Conservation (phyloP, 805 yeast species). For the Cyberlindnera mississippiensis region DNA sequence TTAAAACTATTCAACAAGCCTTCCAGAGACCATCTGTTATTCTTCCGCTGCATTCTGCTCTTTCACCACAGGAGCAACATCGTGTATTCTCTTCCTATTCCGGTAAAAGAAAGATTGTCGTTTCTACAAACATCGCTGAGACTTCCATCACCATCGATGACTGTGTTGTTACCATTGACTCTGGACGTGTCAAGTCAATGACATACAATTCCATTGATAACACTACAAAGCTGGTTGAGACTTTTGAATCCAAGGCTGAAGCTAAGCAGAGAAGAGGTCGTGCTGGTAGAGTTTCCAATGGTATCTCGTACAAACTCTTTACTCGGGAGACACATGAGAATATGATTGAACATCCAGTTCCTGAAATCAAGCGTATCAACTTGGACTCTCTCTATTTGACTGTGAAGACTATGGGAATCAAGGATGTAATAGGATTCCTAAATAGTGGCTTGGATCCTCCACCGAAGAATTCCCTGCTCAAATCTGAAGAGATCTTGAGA, state of each 20-base stretch:
- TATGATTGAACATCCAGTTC: slow-evolving; percentile 74
- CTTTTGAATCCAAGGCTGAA: slow-evolving; percentile 89
- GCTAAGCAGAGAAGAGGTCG: slow-evolving; percentile 91
- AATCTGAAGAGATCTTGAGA: slow-evolving; percentile 44
- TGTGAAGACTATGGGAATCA: slow-evolving; percentile 86
- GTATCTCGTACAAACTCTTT: slow-evolving; percentile 77
- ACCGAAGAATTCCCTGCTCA: slow-evolving; percentile 32
- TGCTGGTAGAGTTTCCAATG: slow-evolving; percentile 92
- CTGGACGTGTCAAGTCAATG: slow-evolving; percentile 80
- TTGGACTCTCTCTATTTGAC: slow-evolving; percentile 77
- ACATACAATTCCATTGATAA: slow-evolving; percentile 65
- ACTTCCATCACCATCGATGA: slow-evolving; percentile 96
- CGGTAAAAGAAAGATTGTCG: slow-evolving; percentile 71
- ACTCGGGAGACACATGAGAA: slow-evolving; percentile 55
- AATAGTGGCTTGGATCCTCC: slow-evolving; percentile 83
- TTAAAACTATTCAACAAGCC: slow-evolving; percentile 34
- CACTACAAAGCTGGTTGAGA: slow-evolving; percentile 68
- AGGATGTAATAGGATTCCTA: slow-evolving; percentile 65
- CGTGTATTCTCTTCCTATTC: slow-evolving; percentile 62
- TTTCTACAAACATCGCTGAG: slow-evolving; percentile 91
- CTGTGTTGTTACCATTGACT: slow-evolving; percentile 85
- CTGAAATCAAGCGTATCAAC: slow-evolving; percentile 84
- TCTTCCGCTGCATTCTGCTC: slow-evolving; percentile 85
- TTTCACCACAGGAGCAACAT: slow-evolving; percentile 78
- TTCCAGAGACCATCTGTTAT: slow-evolving; percentile 33